A percentile compares a stretch with the other conserved stretches of the same genome.
Conservation (phyloP, 768 basidiomycete genomes). For the Suillus fuscotomentosus region DNA sequence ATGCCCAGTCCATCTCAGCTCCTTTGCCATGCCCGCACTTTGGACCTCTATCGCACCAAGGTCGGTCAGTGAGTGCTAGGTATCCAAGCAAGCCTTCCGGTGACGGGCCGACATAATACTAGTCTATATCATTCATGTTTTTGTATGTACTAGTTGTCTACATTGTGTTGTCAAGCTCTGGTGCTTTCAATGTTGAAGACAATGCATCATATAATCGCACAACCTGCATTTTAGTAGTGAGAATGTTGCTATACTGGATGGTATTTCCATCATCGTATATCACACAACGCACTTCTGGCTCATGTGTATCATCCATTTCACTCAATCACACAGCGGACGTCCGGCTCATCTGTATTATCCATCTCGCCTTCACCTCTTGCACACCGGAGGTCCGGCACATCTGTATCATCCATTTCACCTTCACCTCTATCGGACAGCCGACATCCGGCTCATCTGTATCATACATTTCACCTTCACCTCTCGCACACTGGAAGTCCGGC, state of each 20-base stretch:
- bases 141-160: background rate
- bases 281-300: background rate
- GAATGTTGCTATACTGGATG: background rate
- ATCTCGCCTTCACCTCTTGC: too few relatives aligned
- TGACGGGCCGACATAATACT: background rate
- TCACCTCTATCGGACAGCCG: too few relatives aligned
- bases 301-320: background rate
- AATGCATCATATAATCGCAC: too few relatives aligned
- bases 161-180: background rate
- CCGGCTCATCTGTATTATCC: too few relatives aligned
- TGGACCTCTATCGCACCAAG: background rate
- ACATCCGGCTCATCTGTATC: too few relatives aligned
- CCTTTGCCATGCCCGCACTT: background rate
- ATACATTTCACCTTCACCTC: too few relatives aligned
- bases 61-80: background rate
- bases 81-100: background rate
- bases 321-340: too few relatives aligned
- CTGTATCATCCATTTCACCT: background rate
- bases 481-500: too few relatives aligned
- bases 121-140: background rate
- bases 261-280: too few relatives aligned
- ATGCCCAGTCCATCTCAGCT: background rate
- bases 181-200: background rate
- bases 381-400: too few relatives aligned
- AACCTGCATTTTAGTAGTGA: background rate